These are phyloP conservation scores for Lepiota venenata DNA, from an alignment of 768 basidiomycete genomes.

Conservation along the genomic window DNA sequence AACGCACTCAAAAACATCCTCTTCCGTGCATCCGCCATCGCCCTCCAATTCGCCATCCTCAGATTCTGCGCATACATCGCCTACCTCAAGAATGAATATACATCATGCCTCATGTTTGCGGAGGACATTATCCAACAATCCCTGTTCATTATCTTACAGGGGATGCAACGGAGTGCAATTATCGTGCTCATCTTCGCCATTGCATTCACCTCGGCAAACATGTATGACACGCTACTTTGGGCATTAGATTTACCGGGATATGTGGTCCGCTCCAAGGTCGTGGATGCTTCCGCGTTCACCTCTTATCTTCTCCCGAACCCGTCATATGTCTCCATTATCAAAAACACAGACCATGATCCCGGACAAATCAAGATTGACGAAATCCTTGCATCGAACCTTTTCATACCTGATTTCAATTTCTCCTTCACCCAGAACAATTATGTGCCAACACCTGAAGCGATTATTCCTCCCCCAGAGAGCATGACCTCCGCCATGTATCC, in stretches of 20 bases:
- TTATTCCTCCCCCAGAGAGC: constrained; percentile 5
- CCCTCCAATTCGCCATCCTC: constrained; percentile 14
- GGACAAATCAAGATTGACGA: constrained; percentile 14
- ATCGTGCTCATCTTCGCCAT: constrained; percentile 14
- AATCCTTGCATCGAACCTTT: constrained; percentile 13
- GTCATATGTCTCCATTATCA: constrained; percentile 14
- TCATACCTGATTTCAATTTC: constrained; percentile 16
- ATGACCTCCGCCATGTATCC: too few species aligned
- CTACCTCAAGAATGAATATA: constrained; percentile 14
- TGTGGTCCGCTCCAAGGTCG: constrained; percentile 7
- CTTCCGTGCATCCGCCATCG: constrained; percentile 15
- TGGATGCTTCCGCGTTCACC: constrained; percentile 5
- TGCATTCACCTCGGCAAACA: constrained; percentile 7
- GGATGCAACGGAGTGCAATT: constrained; percentile 13
- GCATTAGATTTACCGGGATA: constrained; percentile 19
- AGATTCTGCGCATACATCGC: constrained; percentile 16
- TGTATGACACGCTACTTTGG: constrained; percentile 22
- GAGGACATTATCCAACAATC: constrained; percentile 16
- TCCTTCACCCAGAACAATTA: constrained; percentile 5
- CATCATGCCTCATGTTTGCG: constrained; percentile 20
- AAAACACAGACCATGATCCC: constrained; percentile 8
- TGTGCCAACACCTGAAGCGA: not conserved
- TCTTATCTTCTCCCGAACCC: constrained; percentile 13
- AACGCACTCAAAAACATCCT: constrained; percentile 21
- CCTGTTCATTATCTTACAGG: constrained; percentile 12